phyloP scores from a whole-genome alignment of 805 yeast species.

The Teunomyces pallodes region DNA sequence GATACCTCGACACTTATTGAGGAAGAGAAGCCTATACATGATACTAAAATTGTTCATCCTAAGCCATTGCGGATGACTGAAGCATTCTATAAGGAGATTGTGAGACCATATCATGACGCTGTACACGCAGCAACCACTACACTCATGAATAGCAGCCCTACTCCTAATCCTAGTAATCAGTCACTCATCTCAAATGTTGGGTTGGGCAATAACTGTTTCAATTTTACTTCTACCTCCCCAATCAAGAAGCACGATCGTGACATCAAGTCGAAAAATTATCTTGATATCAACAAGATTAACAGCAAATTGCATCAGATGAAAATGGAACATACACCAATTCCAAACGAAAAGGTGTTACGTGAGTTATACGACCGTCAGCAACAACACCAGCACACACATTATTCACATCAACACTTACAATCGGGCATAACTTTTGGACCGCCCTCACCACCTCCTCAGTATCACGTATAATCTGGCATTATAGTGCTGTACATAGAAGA shows the following conservation, averaged over 20 bases:
- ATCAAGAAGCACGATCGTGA: slow-evolving; percentile 15
- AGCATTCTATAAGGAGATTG: slow-evolving; percentile 11
- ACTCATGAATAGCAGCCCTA: slow-evolving; percentile 1
- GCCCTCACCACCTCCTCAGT: slow-evolving; percentile 23
- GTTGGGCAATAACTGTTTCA: slow-evolving; percentile 36
- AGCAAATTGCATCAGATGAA: slow-evolving; percentile 18
- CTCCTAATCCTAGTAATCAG: slow-evolving; percentile 4
- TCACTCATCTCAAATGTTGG: slow-evolving; percentile 27
- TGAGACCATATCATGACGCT: slow-evolving; percentile 7
- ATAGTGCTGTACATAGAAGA: not conserved
- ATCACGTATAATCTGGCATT: slow-evolving; percentile 13
- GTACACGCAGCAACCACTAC: slow-evolving; percentile 2
- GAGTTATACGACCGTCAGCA: slow-evolving; percentile 2
- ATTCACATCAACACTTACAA: slow-evolving; percentile 7
- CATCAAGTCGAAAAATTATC: slow-evolving; percentile 22
- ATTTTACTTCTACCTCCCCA: slow-evolving; percentile 28
- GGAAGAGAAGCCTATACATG: slow-evolving; percentile 3
- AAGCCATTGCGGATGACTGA: slow-evolving; percentile 12
- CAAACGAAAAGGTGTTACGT: slow-evolving; percentile 2
- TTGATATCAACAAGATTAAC: slow-evolving; percentile 28
- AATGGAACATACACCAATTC: slow-evolving; percentile 9
- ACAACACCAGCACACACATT: not conserved
- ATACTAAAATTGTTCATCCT: slow-evolving; percentile 12
- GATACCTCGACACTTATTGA: slow-evolving; percentile 10
- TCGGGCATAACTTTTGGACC: slow-evolving; percentile 1